Conservation (phyloP, 2,329 filamentous ascomycete genomes). For the Colletotrichum phormii region DNA sequence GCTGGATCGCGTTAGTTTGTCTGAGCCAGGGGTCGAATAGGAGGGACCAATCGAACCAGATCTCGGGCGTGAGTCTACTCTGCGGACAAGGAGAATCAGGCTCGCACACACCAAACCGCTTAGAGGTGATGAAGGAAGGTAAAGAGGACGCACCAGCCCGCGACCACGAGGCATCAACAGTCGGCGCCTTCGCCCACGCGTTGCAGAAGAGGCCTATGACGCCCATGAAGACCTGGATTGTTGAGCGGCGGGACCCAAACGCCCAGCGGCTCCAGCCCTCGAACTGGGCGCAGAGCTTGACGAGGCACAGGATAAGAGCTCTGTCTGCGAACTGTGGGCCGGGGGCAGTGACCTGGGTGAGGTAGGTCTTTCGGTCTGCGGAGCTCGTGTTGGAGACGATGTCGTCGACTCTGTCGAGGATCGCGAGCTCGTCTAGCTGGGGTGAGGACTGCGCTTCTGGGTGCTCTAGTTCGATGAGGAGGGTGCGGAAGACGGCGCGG, state of each 20-base stretch:
- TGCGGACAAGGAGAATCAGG: not conserved
- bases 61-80: slow-evolving; percentile 15
- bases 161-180: slow-evolving; percentile 18
- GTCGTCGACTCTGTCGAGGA: not conserved
- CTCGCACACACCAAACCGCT: not conserved
- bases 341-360: slow-evolving; percentile 6
- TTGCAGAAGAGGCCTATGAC: slow-evolving; percentile 31
- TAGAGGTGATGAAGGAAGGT: not conserved
- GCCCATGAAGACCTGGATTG: not conserved
- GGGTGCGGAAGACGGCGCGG: slow-evolving; percentile 15
- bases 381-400: not conserved
- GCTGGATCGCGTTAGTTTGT: slow-evolving; percentile 14
- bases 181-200: slow-evolving; percentile 23
- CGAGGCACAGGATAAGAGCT: slow-evolving; percentile 15
- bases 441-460: slow-evolving; percentile 15
- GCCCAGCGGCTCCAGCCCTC: slow-evolving; percentile 14
- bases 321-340: slow-evolving; percentile 16
- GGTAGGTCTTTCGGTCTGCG: not conserved
- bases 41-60: slow-evolving; percentile 30
- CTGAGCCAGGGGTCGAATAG: slow-evolving; percentile 31
- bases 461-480: slow-evolving; percentile 34
- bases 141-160: not conserved
- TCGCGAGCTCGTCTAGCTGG: not conserved
- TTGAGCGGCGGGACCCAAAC: not conserved
- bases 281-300: slow-evolving; percentile 22